Conservation (phyloP, 2,329 filamentous ascomycete genomes). For the Scopulariopsis brevicaulis region DNA sequence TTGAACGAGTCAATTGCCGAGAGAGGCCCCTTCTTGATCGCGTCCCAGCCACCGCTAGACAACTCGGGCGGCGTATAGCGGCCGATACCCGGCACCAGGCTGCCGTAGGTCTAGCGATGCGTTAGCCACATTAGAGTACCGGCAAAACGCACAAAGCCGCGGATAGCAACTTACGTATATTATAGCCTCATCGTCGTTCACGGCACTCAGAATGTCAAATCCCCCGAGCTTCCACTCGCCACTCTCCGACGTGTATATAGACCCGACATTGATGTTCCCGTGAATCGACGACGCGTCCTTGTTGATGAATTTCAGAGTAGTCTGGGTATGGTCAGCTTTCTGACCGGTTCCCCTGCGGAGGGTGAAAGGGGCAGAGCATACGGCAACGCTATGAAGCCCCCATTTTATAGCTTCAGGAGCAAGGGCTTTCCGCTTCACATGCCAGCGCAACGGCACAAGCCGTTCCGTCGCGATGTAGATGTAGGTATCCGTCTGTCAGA, state of each 20-base stretch:
- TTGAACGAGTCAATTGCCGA: slow-evolving; percentile 80
- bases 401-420: slow-evolving; percentile 93
- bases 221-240: slow-evolving; percentile 96
- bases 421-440: slow-evolving; percentile 76
- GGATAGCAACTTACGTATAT: slow-evolving; percentile 53
- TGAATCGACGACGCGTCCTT: slow-evolving; percentile 87
- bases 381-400: slow-evolving; percentile 80
- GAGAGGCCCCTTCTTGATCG: slow-evolving; percentile 71
- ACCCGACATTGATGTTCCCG: slow-evolving; percentile 72
- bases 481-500: slow-evolving; percentile 68
- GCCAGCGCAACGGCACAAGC: slow-evolving; percentile 77
- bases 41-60: slow-evolving; percentile 79
- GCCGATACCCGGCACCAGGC: slow-evolving; percentile 72
- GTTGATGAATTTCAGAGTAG: slow-evolving; percentile 93
- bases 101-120: slow-evolving; percentile 62
- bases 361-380: slow-evolving; percentile 22
- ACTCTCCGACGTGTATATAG: slow-evolving; percentile 87
- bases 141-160: neutral
- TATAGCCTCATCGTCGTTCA: slow-evolving; percentile 90
- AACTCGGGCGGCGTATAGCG: slow-evolving; percentile 84
- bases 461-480: slow-evolving; percentile 96
- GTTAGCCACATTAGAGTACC: slow-evolving; percentile 6
- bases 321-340: slow-evolving; percentile 29
- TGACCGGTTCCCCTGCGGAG: neutral
- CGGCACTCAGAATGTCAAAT: slow-evolving; percentile 84